Conservation (phyloP, 2,329 filamentous ascomycete genomes). For the Neobulgaria alba region DNA sequence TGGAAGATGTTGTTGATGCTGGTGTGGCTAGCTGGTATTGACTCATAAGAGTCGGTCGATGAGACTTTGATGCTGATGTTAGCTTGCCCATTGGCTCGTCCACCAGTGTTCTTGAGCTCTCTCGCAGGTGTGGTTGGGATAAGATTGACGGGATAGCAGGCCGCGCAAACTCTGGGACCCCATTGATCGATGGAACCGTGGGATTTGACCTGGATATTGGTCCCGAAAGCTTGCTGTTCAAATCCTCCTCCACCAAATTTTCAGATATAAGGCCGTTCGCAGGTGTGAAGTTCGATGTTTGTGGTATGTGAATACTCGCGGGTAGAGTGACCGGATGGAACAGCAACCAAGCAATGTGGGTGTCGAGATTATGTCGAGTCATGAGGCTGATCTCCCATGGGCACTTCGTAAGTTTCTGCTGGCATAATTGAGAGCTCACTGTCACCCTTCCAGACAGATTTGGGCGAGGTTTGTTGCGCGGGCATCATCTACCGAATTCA, state of each 20-base stretch:
- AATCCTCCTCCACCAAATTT: slow-evolving; percentile 9
- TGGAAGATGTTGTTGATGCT: slow-evolving; percentile 21
- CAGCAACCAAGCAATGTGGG: slow-evolving; percentile 29
- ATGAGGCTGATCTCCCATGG: slow-evolving; percentile 22
- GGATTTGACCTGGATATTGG: slow-evolving; percentile 7
- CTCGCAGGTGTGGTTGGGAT: slow-evolving; percentile 10
- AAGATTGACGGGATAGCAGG: slow-evolving; percentile 16
- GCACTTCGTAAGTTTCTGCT: slow-evolving; percentile 18
- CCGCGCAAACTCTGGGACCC: slow-evolving; percentile 17
- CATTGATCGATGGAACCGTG: slow-evolving; percentile 16
- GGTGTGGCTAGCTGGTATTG: slow-evolving; percentile 27
- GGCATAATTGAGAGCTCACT: slow-evolving; percentile 6
- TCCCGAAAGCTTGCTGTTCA: slow-evolving; percentile 5
- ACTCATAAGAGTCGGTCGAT: slow-evolving; percentile 22
- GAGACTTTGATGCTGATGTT: slow-evolving; percentile 19
- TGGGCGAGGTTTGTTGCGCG: too few species aligned
- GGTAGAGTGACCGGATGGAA: slow-evolving; percentile 22
- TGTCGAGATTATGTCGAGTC: slow-evolving; percentile 30
- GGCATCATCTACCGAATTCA: too few species aligned
- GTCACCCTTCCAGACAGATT: too few species aligned
- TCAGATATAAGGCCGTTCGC: slow-evolving; percentile 3
- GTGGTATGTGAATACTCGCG: slow-evolving; percentile 10
- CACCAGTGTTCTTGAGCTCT: slow-evolving; percentile 5
- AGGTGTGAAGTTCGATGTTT: slow-evolving; percentile 3
- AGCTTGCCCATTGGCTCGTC: slow-evolving; percentile 26